A percentile compares a stretch with the other conserved stretches of the same genome.
These are phyloP conservation scores for Aspergillus chevalieri DNA, from an alignment of 2,329 filamentous ascomycete species.

Conservation along the genomic window DNA sequence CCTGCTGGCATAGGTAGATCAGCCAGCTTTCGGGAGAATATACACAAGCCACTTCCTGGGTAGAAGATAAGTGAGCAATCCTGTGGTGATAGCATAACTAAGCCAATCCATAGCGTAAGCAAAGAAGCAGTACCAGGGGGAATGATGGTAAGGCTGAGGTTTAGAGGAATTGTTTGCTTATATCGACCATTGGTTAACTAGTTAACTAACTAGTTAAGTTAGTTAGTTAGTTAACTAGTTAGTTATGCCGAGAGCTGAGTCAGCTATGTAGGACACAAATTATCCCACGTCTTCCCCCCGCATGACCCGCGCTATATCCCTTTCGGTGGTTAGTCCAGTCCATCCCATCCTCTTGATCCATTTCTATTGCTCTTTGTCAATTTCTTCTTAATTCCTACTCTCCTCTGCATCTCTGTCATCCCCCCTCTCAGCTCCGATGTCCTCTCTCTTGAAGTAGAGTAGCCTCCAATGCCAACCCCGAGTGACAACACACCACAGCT, in stretches of 20 bases:
- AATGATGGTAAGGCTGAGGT: no score
- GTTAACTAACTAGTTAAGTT: no score
- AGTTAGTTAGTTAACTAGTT: no score
- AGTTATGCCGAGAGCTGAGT: no score
- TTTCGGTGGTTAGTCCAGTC: not conserved
- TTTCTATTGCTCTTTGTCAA: not conserved
- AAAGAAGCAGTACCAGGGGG: no score
- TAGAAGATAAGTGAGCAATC: constrained; percentile 1
- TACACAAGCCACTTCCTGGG: not conserved
- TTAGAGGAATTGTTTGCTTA: no score
- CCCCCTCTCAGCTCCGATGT: constrained; percentile 25
- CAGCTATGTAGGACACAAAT: no score
- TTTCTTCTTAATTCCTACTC: not conserved
- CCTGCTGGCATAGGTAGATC: constrained; percentile 4
- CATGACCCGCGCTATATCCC: not conserved
- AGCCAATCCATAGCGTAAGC: not conserved
- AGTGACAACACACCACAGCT: constrained; percentile 39
- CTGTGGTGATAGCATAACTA: not conserved
- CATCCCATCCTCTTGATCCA: constrained; percentile 2
- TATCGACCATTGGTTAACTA: no score
- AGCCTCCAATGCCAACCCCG: constrained; percentile 46
- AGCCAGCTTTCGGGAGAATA: not conserved
- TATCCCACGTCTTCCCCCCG: not conserved
- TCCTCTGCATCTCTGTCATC: not conserved
- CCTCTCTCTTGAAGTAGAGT: constrained; percentile 25